A percentile compares a stretch with the other conserved stretches of the same genome.
Evolutionary conservation across 257 asterid species (phyloP).

Genomic region (Solanum sparsipilum): DNA sequence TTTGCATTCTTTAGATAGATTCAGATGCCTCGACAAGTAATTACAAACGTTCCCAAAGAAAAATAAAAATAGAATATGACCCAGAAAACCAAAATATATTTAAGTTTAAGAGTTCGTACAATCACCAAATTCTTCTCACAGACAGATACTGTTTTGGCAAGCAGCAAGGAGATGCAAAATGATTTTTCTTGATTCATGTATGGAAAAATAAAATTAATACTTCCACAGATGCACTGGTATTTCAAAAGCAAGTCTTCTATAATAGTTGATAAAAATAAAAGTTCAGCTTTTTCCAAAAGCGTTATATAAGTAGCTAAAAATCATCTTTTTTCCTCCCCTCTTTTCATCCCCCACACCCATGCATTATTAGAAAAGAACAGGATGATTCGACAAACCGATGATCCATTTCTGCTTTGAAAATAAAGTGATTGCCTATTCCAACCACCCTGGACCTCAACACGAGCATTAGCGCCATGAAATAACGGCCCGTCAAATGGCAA

Average conservation of each 20-base stretch:
- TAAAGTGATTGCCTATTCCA: slow-evolving; percentile 27
- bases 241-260: neutral
- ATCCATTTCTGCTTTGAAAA: slow-evolving; percentile 27
- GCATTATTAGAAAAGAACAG: neutral
- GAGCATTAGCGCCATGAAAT: slow-evolving; percentile 33
- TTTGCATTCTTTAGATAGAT: neutral
- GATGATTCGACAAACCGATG: slow-evolving; percentile 23
- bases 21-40: neutral
- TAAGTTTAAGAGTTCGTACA: neutral
- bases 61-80: neutral
- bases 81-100: neutral
- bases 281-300: neutral
- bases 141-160: neutral
- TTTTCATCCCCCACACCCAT: neutral
- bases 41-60: neutral
- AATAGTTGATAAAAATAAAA: neutral
- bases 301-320: neutral
- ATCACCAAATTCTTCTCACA: neutral
- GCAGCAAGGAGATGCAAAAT: neutral
- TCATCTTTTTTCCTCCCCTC: neutral
- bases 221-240: neutral
- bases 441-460: slow-evolving; percentile 27
- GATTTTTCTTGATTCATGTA: neutral
- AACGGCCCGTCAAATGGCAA: slow-evolving; percentile 20
- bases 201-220: neutral